A percentile compares a stretch with the other conserved stretches of the same genome.
Conservation (phyloP, 2,329 filamentous ascomycete species). For the Cryphonectria radicalis region DNA sequence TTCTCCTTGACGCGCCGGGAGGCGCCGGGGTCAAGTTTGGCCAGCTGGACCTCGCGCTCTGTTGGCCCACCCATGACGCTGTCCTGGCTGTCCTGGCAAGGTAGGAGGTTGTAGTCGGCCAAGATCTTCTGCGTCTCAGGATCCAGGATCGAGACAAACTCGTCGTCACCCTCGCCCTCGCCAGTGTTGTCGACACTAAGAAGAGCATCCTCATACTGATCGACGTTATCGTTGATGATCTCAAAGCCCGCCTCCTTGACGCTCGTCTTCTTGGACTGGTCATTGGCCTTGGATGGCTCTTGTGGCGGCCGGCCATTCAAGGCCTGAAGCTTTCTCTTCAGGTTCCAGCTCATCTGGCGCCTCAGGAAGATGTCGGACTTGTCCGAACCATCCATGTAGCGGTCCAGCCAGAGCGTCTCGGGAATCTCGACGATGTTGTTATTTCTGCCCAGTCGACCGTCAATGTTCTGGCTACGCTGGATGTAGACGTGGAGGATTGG, state of each 20-base stretch:
- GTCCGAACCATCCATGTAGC: slow-evolving; percentile 75
- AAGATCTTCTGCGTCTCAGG: slow-evolving; percentile 35
- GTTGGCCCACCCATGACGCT: slow-evolving; percentile 1
- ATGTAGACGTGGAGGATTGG: slow-evolving; percentile 90
- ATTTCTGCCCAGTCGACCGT: slow-evolving; percentile 63
- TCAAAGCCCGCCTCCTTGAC: slow-evolving; percentile 24
- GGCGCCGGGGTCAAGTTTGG: slow-evolving; percentile 18
- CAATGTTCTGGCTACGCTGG: slow-evolving; percentile 77
- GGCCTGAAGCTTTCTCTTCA: slow-evolving; percentile 65
- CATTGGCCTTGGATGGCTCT: slow-evolving; percentile 6
- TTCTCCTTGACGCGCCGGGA: slow-evolving; percentile 17
- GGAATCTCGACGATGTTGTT: slow-evolving; percentile 78
- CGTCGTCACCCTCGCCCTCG: slow-evolving; percentile 24
- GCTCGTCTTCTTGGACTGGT: slow-evolving; percentile 5
- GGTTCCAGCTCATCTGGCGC: slow-evolving; percentile 74
- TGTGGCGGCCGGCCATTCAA: slow-evolving; percentile 45
- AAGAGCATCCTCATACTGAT: slow-evolving; percentile 20
- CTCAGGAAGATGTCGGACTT: slow-evolving; percentile 65
- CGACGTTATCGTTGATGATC: slow-evolving; percentile 18
- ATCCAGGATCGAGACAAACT: slow-evolving; percentile 31
- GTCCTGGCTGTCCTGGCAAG: slow-evolving; percentile 4
- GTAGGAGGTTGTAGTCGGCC: slow-evolving; percentile 41
- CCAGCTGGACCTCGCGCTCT: background rate
- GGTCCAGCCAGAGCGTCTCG: slow-evolving; percentile 82
- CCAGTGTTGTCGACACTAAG: slow-evolving; percentile 20